Conservation (phyloP, 257 asterid species). For the Hygrophila difformis region DNA sequence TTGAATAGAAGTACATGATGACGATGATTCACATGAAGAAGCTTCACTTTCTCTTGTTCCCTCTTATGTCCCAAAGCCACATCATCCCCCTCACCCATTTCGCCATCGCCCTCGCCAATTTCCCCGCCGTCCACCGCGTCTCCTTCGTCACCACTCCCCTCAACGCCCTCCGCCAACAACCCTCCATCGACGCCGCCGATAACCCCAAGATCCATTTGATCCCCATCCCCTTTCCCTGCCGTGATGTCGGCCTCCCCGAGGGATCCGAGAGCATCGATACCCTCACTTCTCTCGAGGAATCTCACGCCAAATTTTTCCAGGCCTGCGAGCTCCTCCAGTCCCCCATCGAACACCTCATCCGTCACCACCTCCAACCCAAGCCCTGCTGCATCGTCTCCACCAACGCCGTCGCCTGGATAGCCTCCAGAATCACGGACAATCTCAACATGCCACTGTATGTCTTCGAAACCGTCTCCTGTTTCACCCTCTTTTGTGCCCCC, state of each 20-base stretch:
- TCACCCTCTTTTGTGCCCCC: slow-evolving; percentile 29
- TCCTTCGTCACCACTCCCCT: too few relatives aligned
- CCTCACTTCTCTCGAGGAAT: slow-evolving; percentile 25
- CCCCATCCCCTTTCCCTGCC: slow-evolving; percentile 37
- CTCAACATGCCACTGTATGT: slow-evolving; percentile 36
- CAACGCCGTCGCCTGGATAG: slow-evolving; percentile 41
- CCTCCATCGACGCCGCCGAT: slow-evolving; percentile 10
- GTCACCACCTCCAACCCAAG: slow-evolving; percentile 22
- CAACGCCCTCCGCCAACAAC: slow-evolving; percentile 30
- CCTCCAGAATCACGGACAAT: slow-evolving; percentile 19
- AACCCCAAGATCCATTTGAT: slow-evolving; percentile 24
- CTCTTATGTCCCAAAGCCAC: slow-evolving; percentile 56
- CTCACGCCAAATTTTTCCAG: slow-evolving; percentile 20
- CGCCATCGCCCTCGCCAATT: slow-evolving; percentile 34
- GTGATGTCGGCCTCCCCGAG: slow-evolving; percentile 40
- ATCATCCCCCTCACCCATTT: slow-evolving; percentile 52
- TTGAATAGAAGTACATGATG: too few relatives aligned
- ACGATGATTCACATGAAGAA: too few relatives aligned
- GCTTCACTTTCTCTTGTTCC: slow-evolving; percentile 46
- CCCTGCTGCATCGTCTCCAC: slow-evolving; percentile 50
- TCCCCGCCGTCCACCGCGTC: slow-evolving; percentile 40
- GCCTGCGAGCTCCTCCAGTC: slow-evolving; percentile 26
- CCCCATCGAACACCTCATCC: slow-evolving; percentile 29
- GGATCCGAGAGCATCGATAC: slow-evolving; percentile 57
- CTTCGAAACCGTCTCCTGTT: slow-evolving; percentile 54